phyloP scores from a whole-genome alignment of 2,329 filamentous ascomycete species.

The Phyllosticta citrichinensis region DNA sequence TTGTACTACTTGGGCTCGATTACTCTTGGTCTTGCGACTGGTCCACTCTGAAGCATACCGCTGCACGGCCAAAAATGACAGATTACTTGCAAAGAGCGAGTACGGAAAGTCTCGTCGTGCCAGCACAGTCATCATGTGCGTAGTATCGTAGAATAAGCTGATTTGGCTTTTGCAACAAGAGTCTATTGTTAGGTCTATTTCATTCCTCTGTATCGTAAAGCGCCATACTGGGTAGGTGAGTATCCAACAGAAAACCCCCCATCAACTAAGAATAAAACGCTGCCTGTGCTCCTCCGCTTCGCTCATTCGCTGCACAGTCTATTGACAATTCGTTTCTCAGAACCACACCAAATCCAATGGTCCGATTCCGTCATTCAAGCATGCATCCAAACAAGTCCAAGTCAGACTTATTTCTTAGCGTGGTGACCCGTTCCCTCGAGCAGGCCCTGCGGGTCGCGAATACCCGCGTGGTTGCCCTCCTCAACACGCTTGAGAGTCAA shows the following conservation, averaged over 20 bases:
- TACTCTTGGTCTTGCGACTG: too few species aligned
- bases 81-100: too few species aligned
- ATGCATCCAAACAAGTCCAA: background rate
- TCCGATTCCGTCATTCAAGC: background rate
- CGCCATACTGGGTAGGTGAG: background rate
- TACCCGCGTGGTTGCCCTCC: constrained; percentile 49
- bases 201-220: background rate
- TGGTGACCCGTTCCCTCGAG: constrained; percentile 16
- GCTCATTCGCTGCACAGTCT: background rate
- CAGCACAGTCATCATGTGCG: background rate
- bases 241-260: background rate
- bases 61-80: too few species aligned
- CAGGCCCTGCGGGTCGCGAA: constrained; percentile 41
- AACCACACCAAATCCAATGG: too few species aligned
- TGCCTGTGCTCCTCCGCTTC: background rate
- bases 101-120: too few species aligned
- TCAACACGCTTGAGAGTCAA: constrained; percentile 54
- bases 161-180: background rate
- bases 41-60: too few species aligned
- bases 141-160: background rate
- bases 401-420: background rate
- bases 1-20: too few species aligned
- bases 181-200: background rate
- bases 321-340: background rate
- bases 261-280: background rate